These are phyloP conservation scores for Starmerella roubikii DNA, from an alignment of 805 yeast species.

Conservation along the genomic window DNA sequence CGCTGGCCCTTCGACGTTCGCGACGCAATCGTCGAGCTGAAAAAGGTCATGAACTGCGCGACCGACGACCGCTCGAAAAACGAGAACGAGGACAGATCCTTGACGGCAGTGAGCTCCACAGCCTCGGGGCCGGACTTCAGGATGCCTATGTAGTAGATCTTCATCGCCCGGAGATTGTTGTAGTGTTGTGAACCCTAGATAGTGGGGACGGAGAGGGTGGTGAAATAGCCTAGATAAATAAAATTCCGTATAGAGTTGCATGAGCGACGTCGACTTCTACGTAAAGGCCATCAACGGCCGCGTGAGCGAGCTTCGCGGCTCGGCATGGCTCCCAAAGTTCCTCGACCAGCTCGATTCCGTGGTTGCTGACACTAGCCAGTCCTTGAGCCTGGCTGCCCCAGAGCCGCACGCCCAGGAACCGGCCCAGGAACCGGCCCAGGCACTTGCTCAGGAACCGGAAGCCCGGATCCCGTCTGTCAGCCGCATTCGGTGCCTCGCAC, in stretches of 20 bases:
- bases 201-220: too few species aligned
- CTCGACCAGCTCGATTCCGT: conserved; percentile 2
- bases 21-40: conserved; percentile 76
- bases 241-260: background rate
- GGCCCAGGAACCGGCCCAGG: background rate
- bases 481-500: conserved; percentile 50
- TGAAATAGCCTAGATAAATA: too few species aligned
- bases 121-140: conserved; percentile 51
- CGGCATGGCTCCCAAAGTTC: conserved; percentile 6
- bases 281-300: conserved; percentile 11
- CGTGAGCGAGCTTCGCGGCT: conserved; percentile 4
- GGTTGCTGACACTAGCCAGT: background rate
- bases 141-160: conserved; percentile 80
- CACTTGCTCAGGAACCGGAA: background rate
- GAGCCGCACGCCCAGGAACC: too few species aligned
- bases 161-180: too few species aligned
- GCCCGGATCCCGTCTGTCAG: background rate
- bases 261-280: conserved; percentile 8
- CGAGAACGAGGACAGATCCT: conserved; percentile 73
- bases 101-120: conserved; percentile 62
- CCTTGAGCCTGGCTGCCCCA: too few species aligned
- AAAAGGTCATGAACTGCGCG: conserved; percentile 88
- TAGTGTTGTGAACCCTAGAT: too few species aligned
- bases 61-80: conserved; percentile 78
- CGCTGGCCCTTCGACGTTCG: conserved; percentile 84